Evolutionary conservation across 768 basidiomycete species (phyloP).

Genomic region (Rhizopogon vinicolor): DNA sequence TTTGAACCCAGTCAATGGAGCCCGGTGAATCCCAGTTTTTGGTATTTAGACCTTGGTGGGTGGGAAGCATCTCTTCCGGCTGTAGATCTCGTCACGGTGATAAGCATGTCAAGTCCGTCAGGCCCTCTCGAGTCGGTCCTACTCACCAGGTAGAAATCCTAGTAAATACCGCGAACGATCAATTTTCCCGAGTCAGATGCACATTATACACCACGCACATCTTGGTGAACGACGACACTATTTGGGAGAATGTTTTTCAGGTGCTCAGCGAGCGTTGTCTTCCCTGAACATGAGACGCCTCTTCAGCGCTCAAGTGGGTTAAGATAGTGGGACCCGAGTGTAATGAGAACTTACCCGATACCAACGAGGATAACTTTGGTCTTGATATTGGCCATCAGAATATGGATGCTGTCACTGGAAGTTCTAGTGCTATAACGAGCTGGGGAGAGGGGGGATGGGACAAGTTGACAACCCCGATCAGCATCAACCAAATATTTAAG

Average conservation of each 20-base stretch:
- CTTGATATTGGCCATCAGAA: slow-evolving; percentile 11
- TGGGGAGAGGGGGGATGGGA: no score
- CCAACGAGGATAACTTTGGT: slow-evolving; percentile 39
- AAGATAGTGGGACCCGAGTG: background rate
- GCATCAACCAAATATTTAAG: no score
- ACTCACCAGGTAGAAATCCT: slow-evolving; percentile 87
- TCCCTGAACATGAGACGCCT: slow-evolving; percentile 91
- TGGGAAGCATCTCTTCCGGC: slow-evolving; percentile 23
- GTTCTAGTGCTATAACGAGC: background rate
- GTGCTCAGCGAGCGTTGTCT: slow-evolving; percentile 96
- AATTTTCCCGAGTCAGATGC: background rate
- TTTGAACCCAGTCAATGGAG: slow-evolving; percentile 80
- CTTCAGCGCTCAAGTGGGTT: slow-evolving; percentile 31
- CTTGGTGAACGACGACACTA: slow-evolving; percentile 87
- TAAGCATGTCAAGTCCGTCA: background rate
- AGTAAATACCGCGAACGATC: slow-evolving; percentile 3
- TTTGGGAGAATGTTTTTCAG: slow-evolving; percentile 67
- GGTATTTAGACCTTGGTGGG: slow-evolving; percentile 55
- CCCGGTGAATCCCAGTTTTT: slow-evolving; percentile 98
- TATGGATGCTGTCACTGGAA: background rate
- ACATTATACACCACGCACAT: slow-evolving; percentile 46
- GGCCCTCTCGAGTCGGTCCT: slow-evolving; percentile 20
- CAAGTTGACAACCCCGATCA: no score
- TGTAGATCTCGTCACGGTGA: background rate
- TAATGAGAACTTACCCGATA: slow-evolving; percentile 42